Evolutionary conservation across 2,329 filamentous ascomycete species (phyloP), one percentile per base, ranked within the genome.

Genomic region (Sclerotinia sclerotiorum): DNA sequence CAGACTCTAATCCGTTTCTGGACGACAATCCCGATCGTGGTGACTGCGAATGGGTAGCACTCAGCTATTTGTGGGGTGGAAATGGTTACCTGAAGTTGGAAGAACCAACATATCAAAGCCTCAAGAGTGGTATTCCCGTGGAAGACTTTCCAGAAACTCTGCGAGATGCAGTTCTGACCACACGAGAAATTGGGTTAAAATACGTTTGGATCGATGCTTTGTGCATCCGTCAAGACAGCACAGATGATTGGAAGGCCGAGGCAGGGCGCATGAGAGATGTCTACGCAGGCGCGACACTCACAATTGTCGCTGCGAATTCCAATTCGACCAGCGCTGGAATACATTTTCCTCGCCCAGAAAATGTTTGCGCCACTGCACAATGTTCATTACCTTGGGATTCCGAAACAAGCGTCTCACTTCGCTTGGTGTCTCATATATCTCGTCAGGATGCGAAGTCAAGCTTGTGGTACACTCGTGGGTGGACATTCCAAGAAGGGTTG

Each of bases 181-280:
- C 51, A 11, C 39, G 58, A 29, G 49, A 65, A 24, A 49, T 64
- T 32, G 49, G 60, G 15, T 3, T 68, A 10, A 49, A 64, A 17
- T 68, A 64, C n/a, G n/a, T 68, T 24, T 68, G 66, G 66, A 68
- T 68, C 27, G 58, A 68, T 56, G 57, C 66, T 24, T 27, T 68
- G 5, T 68, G 66, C 17, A 68, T 68, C 21, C 29, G 61, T 55
- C 66, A 68, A 42, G 66, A 68, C 24, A 56, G 60, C 49, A n/a
- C 17, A 56, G 66, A 64, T 48, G 66, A 64, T 13, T 64, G 60
- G 66, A 64, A 48, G 29, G 51, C 57, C 3, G 66, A 68, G 24
- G 58, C 51, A 15, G 66, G 39, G 7, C 35, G 60, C 21, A 68
- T 68, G 66, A 39, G 66, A 13, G 66, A 68, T 48, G 49, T 68